Evolutionary conservation across 75 land plant species (phyloP), one percentile per base, ranked within the genome.

Genomic region (Sequoia sempervirens): DNA sequence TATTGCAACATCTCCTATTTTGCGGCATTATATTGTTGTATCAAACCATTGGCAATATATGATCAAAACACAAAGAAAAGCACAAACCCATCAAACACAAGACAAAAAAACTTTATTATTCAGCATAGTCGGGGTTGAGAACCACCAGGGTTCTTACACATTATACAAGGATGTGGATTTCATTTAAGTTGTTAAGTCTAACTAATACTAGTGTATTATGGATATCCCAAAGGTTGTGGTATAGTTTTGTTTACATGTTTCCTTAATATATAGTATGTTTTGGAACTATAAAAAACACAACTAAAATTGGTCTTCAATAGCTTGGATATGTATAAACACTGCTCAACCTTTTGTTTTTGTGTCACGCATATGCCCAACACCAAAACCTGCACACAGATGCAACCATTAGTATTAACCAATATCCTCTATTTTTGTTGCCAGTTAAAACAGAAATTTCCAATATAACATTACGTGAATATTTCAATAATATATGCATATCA

Each of bases 301-400:
- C 26, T 20, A 54, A 46, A 82, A 52, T 20, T 38, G 18, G 83
- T 17, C 43, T 52, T 78, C 30, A 78, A n/a, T 78, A 78, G 30
- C 50, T 78, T 76, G 47, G n/a, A 72, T 68, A 36, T 5, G 40
- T 14, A 69, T 66, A 64, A 30, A 81, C 75, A 61, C 17, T 23
- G 37, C 37, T 78, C 47, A 50, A 93, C 97, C 97, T 88, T 94
- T 93, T 75, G 97, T 95, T 86, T 95, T 92, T 23, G 97, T 95
- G 70, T 95, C 97, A 81, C 97, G 95, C 97, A 95, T 92, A 85
- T 95, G 97, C 54, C 97, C 97, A 82, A 95, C 97, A 18, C 97
- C 97, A 90, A 95, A 95, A 14, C 97, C 97, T 95, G 90, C 68
- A 82, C 50, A 83, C 70, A 79, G 61, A 50, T 69, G 30, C n/a